These are phyloP conservation scores for Panus rudis DNA, from an alignment of 768 basidiomycete genomes.

Conservation along the genomic window DNA sequence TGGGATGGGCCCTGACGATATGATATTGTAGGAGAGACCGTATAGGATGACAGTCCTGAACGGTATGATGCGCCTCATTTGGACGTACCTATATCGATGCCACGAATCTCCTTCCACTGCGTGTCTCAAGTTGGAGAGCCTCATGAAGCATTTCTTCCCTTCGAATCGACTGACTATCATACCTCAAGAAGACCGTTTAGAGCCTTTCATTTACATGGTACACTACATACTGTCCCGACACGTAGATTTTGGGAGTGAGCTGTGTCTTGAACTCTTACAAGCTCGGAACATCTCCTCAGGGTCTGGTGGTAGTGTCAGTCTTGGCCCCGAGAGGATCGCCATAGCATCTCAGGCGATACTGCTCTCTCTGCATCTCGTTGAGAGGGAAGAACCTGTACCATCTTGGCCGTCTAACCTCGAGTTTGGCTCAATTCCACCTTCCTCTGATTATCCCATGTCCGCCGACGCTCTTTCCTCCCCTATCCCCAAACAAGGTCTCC, in stretches of 20 bases:
- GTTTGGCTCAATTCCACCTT: conserved; percentile 47
- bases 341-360: conserved; percentile 75
- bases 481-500: conserved; percentile 33
- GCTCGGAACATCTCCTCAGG: conserved; percentile 46
- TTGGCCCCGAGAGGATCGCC: conserved; percentile 66
- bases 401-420: conserved; percentile 75
- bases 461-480: conserved; percentile 53
- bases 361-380: conserved; percentile 61
- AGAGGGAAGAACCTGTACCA: conserved; percentile 63
- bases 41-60: conserved; percentile 69
- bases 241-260: conserved; percentile 77
- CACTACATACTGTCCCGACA: conserved; percentile 82
- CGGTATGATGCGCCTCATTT: conserved; percentile 74
- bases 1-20: neutral
- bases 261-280: conserved; percentile 76
- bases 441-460: conserved; percentile 65
- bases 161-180: conserved; percentile 50
- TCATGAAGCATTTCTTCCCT: conserved; percentile 78
- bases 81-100: conserved; percentile 95
- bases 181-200: conserved; percentile 69
- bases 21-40: conserved; percentile 60
- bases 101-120: conserved; percentile 77
- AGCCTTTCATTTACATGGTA: conserved; percentile 68
- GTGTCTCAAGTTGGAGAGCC: conserved; percentile 67
- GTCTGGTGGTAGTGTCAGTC: conserved; percentile 32